Base-by-base conservation (phyloP, 2,329 filamentous ascomycete species). In the Didymella sp. region DNA sequence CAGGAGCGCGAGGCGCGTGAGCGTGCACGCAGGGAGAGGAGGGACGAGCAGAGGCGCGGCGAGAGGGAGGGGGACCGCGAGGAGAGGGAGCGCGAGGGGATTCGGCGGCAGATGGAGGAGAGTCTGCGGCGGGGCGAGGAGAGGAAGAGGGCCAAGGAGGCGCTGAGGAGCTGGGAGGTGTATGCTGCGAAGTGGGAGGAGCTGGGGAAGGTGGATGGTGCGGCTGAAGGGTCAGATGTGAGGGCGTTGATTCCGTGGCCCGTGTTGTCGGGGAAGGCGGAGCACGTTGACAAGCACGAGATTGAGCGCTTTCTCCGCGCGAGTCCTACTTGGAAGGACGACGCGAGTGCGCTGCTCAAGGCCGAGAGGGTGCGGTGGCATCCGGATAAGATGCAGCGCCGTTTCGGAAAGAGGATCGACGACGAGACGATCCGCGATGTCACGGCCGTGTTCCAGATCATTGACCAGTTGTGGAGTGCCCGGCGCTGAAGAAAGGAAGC, bases 331-430 rank as follows among this genome's bases (percentile, higher is more conserved):
- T 72, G 71, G 66, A 65, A 62, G 17, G 63, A 71, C 6, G 77
- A 80, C 55, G 52, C 85, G 19, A 51, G 77, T 13, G 79, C 82
- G 41, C 73, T 84, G 5, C 80, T 98, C 49, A 96, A 96, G 76
- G 80, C 86, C 5, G 95, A 99, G 79, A 86, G 95, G 48, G 88
- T 98, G 17, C 84, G 92, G 15, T 99, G 95, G 95, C 95, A 99
- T 79, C 95, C 95, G 4, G 95, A 99, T 78, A 99, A 98, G 81
- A 90, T 98, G 53, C 92, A 97, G 80, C 95, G 97, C 78, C 86
- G 87, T 50, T 88, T 96, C 58, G 91, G 92, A 3, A 79, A 85
- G 57, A 81, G 82, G 13, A 86, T 96, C 45, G 89, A 93, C 44
- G 82, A 86, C 22, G 83, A 83, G 3, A 86, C 90, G 3, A 88